Base-by-base conservation (phyloP, 129 eudicot species). In the Silybum marianum region DNA sequence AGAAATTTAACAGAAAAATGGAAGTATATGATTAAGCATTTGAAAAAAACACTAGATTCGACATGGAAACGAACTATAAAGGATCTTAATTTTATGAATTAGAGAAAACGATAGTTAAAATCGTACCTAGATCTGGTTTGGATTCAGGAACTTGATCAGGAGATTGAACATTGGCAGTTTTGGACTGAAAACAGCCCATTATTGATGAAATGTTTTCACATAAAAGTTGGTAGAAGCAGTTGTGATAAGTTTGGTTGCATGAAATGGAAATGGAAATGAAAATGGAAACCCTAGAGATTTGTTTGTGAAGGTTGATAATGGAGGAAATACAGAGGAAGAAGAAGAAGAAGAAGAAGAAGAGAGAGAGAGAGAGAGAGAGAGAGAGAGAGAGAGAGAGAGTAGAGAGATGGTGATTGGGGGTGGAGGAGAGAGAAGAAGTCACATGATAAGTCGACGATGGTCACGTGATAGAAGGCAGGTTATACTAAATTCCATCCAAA, bases 141-240 rank as follows among this genome's bases (percentile, higher is more conserved):
- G 97, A 72, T 80, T 94, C 92, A 51, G 96, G 90, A 79, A 79
- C 88, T 80, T 88, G 93, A 78, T 90, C 97, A 71, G 96, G 96
- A 32, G 97, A 90, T 69, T 89, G 96, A 69, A 92, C 91, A 85
- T 90, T 93, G 72, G 96, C 96, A 67, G 98, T 95, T 90, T 92
- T 95, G 97, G 98, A 95, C 97, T 95, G 98, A 78, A 92, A 88
- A 91, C 98, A 95, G 91, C 98, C 98, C 98, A 95, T 95, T 73
- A 69, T 51, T 76, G 25, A 46, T 39, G 46, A 51, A 51, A 39
- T 82, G 48, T 86, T 72, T 88, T 86, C 90, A 88, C 87, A 90
- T 83, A 84, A 80, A 81, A 42, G 32, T 9, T 78, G 66, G 58
- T 4, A 21, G 23, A 26, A 71, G 25, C 63, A 14, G 69, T 22